Evolutionary conservation across 2,329 filamentous ascomycete genomes (phyloP).

Genomic region (Coniochaeta sp.): DNA sequence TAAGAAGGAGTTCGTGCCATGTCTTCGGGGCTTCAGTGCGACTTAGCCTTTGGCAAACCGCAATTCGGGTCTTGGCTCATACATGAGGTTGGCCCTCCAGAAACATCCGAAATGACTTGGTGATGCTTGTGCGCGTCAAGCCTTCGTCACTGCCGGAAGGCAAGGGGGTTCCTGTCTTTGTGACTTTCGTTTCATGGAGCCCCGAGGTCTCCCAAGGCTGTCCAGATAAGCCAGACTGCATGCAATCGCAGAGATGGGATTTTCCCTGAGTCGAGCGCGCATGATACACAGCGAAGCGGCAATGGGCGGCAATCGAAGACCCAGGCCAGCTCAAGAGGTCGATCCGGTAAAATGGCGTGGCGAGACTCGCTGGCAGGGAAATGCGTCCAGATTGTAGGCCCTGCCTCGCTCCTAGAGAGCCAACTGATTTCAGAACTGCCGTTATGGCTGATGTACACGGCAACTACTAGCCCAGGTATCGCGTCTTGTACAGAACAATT

Average conservation of each 20-base stretch:
- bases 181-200: not conserved
- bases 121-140: not conserved
- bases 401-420: not conserved
- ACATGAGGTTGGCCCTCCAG: not conserved
- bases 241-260: not conserved
- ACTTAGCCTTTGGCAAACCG: not conserved
- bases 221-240: no score
- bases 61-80: not conserved
- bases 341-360: not conserved
- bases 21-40: not conserved
- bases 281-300: not conserved
- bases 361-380: not conserved
- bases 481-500: no score
- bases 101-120: no score
- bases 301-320: not conserved
- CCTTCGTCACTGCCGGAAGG: not conserved
- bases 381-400: no score
- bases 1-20: not conserved
- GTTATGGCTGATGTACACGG: no score
- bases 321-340: not conserved
- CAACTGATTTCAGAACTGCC: not conserved
- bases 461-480: no score
- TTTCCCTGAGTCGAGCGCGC: not conserved
- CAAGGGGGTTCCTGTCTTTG: not conserved
- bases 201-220: not conserved